Evolutionary conservation across 352 stramenopile species (phyloP).

Genomic region (Pythium aphanidermatum): DNA sequence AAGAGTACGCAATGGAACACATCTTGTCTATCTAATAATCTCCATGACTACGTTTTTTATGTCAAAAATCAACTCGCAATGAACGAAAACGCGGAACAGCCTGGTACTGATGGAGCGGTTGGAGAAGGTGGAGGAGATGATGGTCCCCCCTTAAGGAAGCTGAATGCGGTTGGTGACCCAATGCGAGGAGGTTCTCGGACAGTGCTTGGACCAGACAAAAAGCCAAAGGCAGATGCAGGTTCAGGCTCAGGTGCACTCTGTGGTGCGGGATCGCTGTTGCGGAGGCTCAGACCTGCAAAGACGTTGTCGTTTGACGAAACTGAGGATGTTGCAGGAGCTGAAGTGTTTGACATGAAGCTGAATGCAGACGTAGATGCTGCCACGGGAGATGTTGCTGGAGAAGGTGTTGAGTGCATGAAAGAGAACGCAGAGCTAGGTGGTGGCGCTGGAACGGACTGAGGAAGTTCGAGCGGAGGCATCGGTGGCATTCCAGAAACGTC

Average conservation of each 20-base stretch:
- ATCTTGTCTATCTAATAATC: too few relatives aligned
- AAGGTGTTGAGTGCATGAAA: conserved; percentile 17
- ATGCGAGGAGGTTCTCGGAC: conserved; percentile 28
- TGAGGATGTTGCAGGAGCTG: conserved; percentile 3
- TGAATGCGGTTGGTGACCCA: conserved; percentile 53
- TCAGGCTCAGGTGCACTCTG: too few relatives aligned
- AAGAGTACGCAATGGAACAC: too few relatives aligned
- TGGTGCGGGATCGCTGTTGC: conserved; percentile 17
- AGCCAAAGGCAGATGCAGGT: conserved; percentile 39
- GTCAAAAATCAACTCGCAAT: conserved; percentile 10
- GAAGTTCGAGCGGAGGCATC: conserved; percentile 6
- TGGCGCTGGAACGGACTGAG: background rate
- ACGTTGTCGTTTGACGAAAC: conserved; percentile 23
- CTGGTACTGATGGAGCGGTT: background rate
- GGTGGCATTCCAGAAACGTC: conserved; percentile 1
- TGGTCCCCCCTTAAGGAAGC: conserved; percentile 36
- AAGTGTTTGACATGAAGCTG: conserved; percentile 12
- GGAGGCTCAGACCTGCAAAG: conserved; percentile 51
- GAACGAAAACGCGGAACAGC: conserved; percentile 22
- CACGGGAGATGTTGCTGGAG: conserved; percentile 4
- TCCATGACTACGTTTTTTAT: too few relatives aligned
- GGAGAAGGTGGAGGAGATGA: conserved; percentile 26
- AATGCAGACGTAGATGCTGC: conserved; percentile 17
- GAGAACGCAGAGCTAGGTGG: conserved; percentile 13
- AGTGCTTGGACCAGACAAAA: conserved; percentile 32